These are phyloP conservation scores for Linum tenue DNA, from an alignment of 345 rosid genomes.

Conservation along the genomic window DNA sequence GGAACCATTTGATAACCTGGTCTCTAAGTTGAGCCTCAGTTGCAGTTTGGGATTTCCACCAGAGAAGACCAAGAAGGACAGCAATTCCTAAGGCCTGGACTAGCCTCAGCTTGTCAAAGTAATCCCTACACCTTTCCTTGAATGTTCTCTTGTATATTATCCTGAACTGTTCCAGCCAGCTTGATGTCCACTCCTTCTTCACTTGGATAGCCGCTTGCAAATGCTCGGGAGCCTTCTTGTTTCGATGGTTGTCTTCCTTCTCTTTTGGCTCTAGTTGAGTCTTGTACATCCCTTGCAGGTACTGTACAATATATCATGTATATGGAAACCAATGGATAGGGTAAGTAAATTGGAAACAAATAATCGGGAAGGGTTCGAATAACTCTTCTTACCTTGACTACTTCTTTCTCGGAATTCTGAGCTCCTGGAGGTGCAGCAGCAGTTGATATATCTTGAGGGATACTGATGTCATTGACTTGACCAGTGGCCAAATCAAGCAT, in stretches of 20 bases:
- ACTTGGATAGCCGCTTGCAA: constrained; percentile 67
- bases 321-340: not conserved
- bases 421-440: constrained; percentile 20
- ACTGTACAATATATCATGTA: constrained; percentile 28
- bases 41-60: constrained; percentile 83
- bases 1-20: constrained; percentile 34
- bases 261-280: constrained; percentile 65
- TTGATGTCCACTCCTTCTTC: constrained; percentile 84
- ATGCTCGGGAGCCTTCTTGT: constrained; percentile 41
- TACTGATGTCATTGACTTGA: constrained; percentile 61
- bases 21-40: constrained; percentile 92
- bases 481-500: constrained; percentile 90
- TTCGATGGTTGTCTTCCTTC: constrained; percentile 58
- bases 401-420: constrained; percentile 39
- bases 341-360: not conserved
- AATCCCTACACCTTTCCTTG: constrained; percentile 69
- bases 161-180: constrained; percentile 77
- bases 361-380: not conserved
- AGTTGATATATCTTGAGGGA: constrained; percentile 53
- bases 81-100: constrained; percentile 83
- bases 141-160: constrained; percentile 64
- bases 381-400: constrained; percentile 41
- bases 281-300: constrained; percentile 64
- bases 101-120: constrained; percentile 76
- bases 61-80: constrained; percentile 75